Percentiles rank a stretch among this genome's conserved stretches.
Conservation (phyloP, 164 flowering plant genomes). For the Akebia trifoliata region DNA sequence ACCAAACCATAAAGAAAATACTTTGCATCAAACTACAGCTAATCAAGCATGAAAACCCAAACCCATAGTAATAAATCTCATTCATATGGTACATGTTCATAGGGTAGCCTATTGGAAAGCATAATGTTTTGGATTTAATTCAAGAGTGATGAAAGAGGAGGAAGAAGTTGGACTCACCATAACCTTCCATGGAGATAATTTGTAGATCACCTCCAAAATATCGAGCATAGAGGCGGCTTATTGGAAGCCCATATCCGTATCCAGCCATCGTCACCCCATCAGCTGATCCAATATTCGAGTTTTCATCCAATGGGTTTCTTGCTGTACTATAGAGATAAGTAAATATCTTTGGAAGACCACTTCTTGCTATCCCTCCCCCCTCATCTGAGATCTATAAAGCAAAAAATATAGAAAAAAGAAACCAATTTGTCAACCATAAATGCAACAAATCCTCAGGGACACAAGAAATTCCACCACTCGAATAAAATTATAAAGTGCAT, state of each 20-base stretch:
- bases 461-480: too few relatives aligned
- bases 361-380: constrained; percentile 97
- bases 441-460: not conserved
- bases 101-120: too few relatives aligned
- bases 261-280: constrained; percentile 86
- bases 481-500: not conserved
- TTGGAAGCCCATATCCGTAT: constrained; percentile 95
- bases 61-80: too few relatives aligned
- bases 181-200: constrained; percentile 97
- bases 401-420: too few relatives aligned
- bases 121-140: too few relatives aligned
- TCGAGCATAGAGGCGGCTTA: constrained; percentile 92
- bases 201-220: constrained; percentile 98
- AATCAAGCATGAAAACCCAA: too few relatives aligned
- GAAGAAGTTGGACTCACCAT: constrained; percentile 52
- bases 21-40: too few relatives aligned
- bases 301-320: constrained; percentile 65
- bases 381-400: constrained; percentile 83
- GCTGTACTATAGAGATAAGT: constrained; percentile 99
- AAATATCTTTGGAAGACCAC: constrained; percentile 93
- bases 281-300: constrained; percentile 37
- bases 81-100: too few relatives aligned
- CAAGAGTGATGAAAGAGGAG: too few relatives aligned
- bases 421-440: constrained; percentile 3
- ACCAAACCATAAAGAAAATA: too few relatives aligned